phyloP scores from a whole-genome alignment of 148 eudicot genomes.

The Simmondsia chinensis region DNA sequence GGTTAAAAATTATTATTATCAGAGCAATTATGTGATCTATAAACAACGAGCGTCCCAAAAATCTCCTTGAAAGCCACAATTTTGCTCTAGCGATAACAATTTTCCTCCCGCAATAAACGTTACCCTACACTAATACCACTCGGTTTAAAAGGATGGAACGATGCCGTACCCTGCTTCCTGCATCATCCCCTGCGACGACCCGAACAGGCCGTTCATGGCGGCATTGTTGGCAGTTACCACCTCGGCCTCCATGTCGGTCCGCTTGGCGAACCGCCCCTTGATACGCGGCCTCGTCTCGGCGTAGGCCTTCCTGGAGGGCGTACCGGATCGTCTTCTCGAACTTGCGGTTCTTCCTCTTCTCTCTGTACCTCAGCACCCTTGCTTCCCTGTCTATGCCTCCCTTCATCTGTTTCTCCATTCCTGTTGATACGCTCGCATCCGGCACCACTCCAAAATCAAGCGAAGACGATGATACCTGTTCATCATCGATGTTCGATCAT shows the following conservation, averaged over 20 bases:
- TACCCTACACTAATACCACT: too few relatives aligned
- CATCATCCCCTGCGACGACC: constrained; percentile 7
- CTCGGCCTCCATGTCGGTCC: constrained; percentile 32
- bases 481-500: too few relatives aligned
- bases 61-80: too few relatives aligned
- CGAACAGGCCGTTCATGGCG: constrained; percentile 22
- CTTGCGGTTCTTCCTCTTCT: constrained; percentile 77
- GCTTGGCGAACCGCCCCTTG: constrained; percentile 81
- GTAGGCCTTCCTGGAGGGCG: constrained; percentile 77
- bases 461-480: constrained; percentile 71
- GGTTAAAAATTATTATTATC: too few relatives aligned
- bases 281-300: constrained; percentile 84
- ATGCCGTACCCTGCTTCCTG: constrained; percentile 47
- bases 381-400: constrained; percentile 62
- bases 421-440: constrained; percentile 35
- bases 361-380: constrained; percentile 76
- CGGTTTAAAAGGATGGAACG: constrained; percentile 49
- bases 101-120: too few relatives aligned
- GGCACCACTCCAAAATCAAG: constrained; percentile 81
- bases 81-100: too few relatives aligned
- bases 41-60: too few relatives aligned
- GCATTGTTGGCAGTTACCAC: constrained; percentile 10
- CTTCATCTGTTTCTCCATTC: constrained; percentile 16
- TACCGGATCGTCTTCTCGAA: constrained; percentile 84
- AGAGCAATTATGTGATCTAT: too few relatives aligned